A percentile compares a stretch with the other conserved stretches of the same genome.
Evolutionary conservation across 2,329 filamentous ascomycete species (phyloP).

Genomic region (Neoarthrinium moseri): DNA sequence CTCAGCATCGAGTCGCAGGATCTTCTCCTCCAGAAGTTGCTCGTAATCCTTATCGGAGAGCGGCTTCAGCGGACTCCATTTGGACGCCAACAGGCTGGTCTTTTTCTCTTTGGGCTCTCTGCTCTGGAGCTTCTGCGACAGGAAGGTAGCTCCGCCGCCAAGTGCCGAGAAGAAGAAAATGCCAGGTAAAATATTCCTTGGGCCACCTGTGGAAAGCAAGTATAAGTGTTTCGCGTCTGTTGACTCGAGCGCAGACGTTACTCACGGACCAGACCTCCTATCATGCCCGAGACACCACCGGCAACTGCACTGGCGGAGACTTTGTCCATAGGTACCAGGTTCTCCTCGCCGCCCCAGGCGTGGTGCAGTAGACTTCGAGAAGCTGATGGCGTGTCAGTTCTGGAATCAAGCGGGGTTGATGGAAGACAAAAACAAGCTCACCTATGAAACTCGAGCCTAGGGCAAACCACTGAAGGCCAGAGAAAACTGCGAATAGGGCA

Average conservation of each 20-base stretch:
- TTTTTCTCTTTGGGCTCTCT: constrained; percentile 18
- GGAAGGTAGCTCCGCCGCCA: constrained; percentile 34
- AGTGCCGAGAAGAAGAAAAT: constrained; percentile 46
- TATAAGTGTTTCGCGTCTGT: too few relatives aligned
- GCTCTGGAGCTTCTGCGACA: constrained; percentile 18
- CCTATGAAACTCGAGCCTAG: constrained; percentile 77
- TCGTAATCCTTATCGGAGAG: constrained; percentile 73
- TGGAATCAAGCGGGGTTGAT: too few relatives aligned
- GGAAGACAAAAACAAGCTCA: constrained; percentile 41
- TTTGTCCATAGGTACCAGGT: constrained; percentile 57
- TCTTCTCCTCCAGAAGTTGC: constrained; percentile 66
- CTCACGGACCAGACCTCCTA: constrained; percentile 55
- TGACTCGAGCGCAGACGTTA: too few relatives aligned
- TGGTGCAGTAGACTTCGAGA: constrained; percentile 46
- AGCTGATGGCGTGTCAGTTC: constrained; percentile 31
- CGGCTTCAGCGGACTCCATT: constrained; percentile 69
- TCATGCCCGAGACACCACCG: constrained; percentile 66
- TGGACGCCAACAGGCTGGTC: constrained; percentile 51
- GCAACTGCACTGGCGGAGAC: constrained; percentile 67
- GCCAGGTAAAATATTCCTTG: constrained; percentile 51
- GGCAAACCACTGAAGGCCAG: constrained; percentile 78
- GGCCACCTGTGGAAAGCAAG: constrained; percentile 46
- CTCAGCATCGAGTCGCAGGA: constrained; percentile 71
- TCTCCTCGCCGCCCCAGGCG: constrained; percentile 48
- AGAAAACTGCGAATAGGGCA: constrained; percentile 68